Evolutionary conservation across 1,284 basidiomycete species (phyloP), one percentile per base, ranked within the genome.

Genomic region (Austroboletus rostrupii): DNA sequence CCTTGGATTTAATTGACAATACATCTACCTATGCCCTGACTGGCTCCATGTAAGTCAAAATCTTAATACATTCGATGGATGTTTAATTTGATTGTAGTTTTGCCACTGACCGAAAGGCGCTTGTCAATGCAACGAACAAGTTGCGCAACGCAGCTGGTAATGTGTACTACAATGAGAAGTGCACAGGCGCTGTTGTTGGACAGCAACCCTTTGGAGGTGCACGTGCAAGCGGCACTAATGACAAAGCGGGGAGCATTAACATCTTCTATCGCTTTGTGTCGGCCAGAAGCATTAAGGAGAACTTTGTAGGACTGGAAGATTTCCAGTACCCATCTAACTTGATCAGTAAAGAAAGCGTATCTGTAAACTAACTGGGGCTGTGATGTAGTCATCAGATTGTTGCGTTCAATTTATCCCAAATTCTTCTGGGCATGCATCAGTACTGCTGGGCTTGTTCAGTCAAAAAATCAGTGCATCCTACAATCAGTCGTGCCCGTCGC

Each of bases 151-250:
- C 92, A 0, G 89, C 91, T 6, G 90, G 90, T 2, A 92, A 97
- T 71, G 85, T 94, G 51, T 97, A 97, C 77, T 92, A 93, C 75
- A 96, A 95, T 72, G 92, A 95, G 64, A 95, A 93, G 68, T 96
- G 91, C 72, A 97, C 96, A 0, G 96, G 96, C 52, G 96, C 96
- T 23, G 90, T 92, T 43, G 92, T 97, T 26, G 92, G 91, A 7
- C 94, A 97, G 70, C 96, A 99, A 71, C 94, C 96, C 7, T 99
- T 99, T 68, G 96, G 96, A 49, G 97, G 96, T 50, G 92, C 85
- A 7, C 83, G 96, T 42, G 92, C 81, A 20, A 92, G 89, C 61
- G 96, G 97, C 28, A 99, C 97, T 56, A 98, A 98, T 75, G 97
- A 99, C 73, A 99, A 98, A 77, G 91, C 93, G 1, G 96, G 96